Base-by-base conservation (phyloP, 2,329 filamentous ascomycete genomes). In the Pseudocercospora pini-densiflorae region DNA sequence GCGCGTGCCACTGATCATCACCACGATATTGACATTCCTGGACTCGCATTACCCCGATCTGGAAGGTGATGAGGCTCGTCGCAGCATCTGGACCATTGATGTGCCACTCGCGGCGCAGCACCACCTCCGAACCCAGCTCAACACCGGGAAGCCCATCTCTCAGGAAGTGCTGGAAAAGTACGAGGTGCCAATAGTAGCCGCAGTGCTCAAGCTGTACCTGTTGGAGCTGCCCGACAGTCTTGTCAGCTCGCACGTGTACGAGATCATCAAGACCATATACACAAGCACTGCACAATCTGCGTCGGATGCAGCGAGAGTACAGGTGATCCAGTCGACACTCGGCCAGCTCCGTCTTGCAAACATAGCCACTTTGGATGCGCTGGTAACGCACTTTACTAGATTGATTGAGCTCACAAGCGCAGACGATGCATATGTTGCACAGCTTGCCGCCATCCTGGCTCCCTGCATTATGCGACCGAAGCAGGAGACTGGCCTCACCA, bases 181-280 rank as follows among this genome's bases (percentile, higher is more conserved):
- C 77, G 95, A 99, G 78, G 91, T 99, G 72, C 93, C 95, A 55
- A 94, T 96, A 71, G 91, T 98, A 77, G 95, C 95, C 55, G 94
- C 92, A 76, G 88, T 96, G 72, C 83, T 99, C 69, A 98, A 97
- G 80, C 85, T 99, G 63, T 99, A 99, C 77, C 88, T 99, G 49
- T 87, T 97, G 70, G 95, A 99, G 81, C 87, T 99, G 64, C 95
- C 95, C 75, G 95, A 99, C 80, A 98, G 95, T n/a, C 86, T 99
- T 68, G 94, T 99, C 68, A 98, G 95, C 64, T 97, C 93, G 47
- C 94, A 98, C 78, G 93, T 99, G 65, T 99, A 99, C 79, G 96
- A 99, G 82, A 98, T 99, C 76, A 90, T 99, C 77, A 94, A 97
- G 81, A 98, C 93, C 1, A 96, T 99, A 71, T 99, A 99, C 83